These are phyloP conservation scores for Zygoascus bituminiphila DNA, from an alignment of 805 yeast genomes.

Conservation along the genomic window DNA sequence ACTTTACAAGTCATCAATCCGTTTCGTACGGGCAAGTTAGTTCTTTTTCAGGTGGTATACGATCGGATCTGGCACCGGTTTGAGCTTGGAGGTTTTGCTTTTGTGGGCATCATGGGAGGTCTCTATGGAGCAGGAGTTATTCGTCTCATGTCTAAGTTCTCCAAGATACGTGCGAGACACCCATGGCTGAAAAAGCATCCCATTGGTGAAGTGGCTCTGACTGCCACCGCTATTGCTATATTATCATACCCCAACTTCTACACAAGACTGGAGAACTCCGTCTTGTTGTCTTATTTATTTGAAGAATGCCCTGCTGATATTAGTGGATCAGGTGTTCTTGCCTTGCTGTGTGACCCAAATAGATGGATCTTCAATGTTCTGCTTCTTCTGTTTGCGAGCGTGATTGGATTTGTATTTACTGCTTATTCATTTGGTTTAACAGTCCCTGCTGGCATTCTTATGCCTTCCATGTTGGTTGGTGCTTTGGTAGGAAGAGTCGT, in stretches of 20 bases:
- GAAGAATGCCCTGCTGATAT: slow-evolving; percentile 48
- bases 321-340: slow-evolving; percentile 17
- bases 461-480: slow-evolving; percentile 95
- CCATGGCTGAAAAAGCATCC: slow-evolving; percentile 18
- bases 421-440: slow-evolving; percentile 62
- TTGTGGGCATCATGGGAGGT: slow-evolving; percentile 67
- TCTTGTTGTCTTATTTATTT: slow-evolving; percentile 52
- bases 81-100: slow-evolving; percentile 65
- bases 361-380: slow-evolving; percentile 18
- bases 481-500: slow-evolving; percentile 88
- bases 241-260: slow-evolving; percentile 49
- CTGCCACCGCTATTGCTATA: slow-evolving; percentile 45
- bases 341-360: slow-evolving; percentile 18
- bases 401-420: slow-evolving; percentile 51
- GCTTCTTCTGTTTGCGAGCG: slow-evolving; percentile 32
- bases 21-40: slow-evolving; percentile 41
- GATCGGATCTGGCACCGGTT: slow-evolving; percentile 64
- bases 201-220: slow-evolving; percentile 39
- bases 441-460: slow-evolving; percentile 93
- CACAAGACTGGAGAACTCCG: slow-evolving; percentile 46
- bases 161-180: slow-evolving; percentile 21
- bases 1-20: slow-evolving; percentile 47
- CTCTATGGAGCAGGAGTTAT: slow-evolving; percentile 49
- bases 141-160: slow-evolving; percentile 39
- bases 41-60: slow-evolving; percentile 59